These are phyloP conservation scores for Phaeosphaeriaceae sp. DNA, from an alignment of 2,329 filamentous ascomycete genomes.

Conservation along the genomic window DNA sequence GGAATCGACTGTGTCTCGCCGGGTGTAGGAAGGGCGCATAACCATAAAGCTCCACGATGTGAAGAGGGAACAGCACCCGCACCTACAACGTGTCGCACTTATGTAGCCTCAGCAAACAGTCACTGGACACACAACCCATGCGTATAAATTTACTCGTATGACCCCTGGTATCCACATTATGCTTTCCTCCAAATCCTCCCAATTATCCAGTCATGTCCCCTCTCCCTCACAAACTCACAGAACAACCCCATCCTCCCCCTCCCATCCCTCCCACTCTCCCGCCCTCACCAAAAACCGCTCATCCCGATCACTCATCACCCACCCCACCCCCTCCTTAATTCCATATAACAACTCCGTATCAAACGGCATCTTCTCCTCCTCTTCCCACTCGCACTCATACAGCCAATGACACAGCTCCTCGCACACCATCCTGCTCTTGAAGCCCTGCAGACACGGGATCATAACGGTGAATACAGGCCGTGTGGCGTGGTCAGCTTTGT, in stretches of 20 bases:
- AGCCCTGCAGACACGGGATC: neutral
- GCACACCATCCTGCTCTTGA: neutral
- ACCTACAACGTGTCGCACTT: too few relatives aligned
- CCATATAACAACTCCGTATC: neutral
- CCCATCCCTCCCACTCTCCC: neutral
- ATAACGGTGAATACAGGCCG: conserved; percentile 2
- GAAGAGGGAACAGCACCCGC: too few relatives aligned
- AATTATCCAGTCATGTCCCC: too few relatives aligned
- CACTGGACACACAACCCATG: too few relatives aligned
- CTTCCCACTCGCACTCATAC: conserved; percentile 2
- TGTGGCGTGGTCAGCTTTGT: neutral
- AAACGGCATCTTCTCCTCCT: conserved; percentile 9
- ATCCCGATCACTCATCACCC: conserved; percentile 14
- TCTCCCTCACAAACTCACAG: too few relatives aligned
- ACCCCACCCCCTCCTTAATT: conserved; percentile 11
- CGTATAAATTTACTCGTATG: too few relatives aligned
- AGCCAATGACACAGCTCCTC: conserved; percentile 16
- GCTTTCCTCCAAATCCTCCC: too few relatives aligned
- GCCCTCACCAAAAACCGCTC: conserved; percentile 2
- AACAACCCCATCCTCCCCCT: neutral
- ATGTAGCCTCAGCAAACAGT: too few relatives aligned
- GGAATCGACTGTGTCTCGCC: too few relatives aligned
- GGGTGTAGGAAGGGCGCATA: too few relatives aligned
- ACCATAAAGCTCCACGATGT: too few relatives aligned
- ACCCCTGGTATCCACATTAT: too few relatives aligned